A percentile compares a stretch with the other conserved stretches of the same genome.
Evolutionary conservation across 805 yeast genomes (phyloP).

Genomic region (Candida namnaoensis): DNA sequence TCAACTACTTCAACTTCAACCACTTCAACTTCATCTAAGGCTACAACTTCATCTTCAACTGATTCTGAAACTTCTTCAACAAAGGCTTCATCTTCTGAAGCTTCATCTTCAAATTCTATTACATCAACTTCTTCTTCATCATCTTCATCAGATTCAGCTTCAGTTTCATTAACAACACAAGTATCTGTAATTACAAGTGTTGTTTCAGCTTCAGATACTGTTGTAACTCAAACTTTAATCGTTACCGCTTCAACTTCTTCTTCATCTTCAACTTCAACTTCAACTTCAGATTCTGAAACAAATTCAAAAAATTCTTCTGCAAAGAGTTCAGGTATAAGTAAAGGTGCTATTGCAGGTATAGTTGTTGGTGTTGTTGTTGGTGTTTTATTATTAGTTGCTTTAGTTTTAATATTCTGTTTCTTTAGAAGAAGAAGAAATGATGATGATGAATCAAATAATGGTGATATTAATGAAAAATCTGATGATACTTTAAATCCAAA

Average conservation of each 20-base stretch:
- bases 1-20: slow-evolving; percentile 5
- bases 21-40: no score
- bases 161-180: no score
- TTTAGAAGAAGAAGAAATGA: slow-evolving; percentile 29
- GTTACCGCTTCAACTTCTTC: not conserved
- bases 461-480: not conserved
- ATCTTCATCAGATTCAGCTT: no score
- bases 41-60: no score
- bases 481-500: not conserved
- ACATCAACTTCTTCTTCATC: no score
- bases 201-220: no score
- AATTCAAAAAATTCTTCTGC: slow-evolving; percentile 4
- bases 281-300: slow-evolving; percentile 2
- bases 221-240: not conserved
- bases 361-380: slow-evolving; percentile 48
- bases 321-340: slow-evolving; percentile 7
- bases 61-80: no score
- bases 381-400: slow-evolving; percentile 15
- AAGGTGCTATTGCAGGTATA: slow-evolving; percentile 54
- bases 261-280: slow-evolving; percentile 9
- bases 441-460: slow-evolving; percentile 21
- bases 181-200: no score
- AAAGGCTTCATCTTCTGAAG: no score
- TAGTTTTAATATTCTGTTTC: slow-evolving; percentile 29
- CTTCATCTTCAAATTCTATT: no score